Evolutionary conservation across 2,329 filamentous ascomycete species (phyloP).

Genomic region (Zymoseptoria passerinii): DNA sequence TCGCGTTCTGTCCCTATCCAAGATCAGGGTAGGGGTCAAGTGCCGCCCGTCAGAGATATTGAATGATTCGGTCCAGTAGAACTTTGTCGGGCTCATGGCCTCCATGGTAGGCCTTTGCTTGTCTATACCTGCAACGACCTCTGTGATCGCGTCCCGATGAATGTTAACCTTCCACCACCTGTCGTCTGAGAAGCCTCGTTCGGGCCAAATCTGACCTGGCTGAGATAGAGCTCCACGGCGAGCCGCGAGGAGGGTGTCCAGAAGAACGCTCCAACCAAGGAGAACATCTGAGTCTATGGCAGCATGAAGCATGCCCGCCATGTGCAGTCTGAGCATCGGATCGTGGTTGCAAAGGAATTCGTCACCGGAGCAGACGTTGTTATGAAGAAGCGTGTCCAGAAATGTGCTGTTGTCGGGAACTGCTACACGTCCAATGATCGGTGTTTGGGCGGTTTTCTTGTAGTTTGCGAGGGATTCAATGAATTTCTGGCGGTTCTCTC

Average conservation of each 20-base stretch:
- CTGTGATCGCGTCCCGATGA: background rate
- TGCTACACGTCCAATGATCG: background rate
- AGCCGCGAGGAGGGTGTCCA: background rate
- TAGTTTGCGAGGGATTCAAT: background rate
- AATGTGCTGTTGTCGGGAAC: background rate
- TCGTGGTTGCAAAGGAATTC: background rate
- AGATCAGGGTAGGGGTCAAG: background rate
- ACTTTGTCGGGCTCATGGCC: background rate
- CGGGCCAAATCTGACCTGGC: background rate
- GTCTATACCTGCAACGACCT: background rate
- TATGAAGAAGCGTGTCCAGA: background rate
- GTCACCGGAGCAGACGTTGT: background rate
- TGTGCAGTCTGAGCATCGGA: background rate
- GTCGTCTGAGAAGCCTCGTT: background rate
- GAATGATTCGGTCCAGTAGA: background rate
- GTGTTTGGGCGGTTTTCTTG: background rate
- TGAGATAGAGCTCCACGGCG: background rate
- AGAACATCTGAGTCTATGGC: background rate
- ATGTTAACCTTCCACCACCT: background rate
- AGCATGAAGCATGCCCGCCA: background rate
- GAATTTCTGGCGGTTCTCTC: background rate
- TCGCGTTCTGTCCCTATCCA: background rate
- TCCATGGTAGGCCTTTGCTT: background rate
- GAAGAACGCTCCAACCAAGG: background rate
- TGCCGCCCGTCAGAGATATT: background rate